Evolutionary conservation across 176 grass and related monocot species (phyloP), one percentile per base, ranked within the genome.

Genomic region (Zizania latifolia): DNA sequence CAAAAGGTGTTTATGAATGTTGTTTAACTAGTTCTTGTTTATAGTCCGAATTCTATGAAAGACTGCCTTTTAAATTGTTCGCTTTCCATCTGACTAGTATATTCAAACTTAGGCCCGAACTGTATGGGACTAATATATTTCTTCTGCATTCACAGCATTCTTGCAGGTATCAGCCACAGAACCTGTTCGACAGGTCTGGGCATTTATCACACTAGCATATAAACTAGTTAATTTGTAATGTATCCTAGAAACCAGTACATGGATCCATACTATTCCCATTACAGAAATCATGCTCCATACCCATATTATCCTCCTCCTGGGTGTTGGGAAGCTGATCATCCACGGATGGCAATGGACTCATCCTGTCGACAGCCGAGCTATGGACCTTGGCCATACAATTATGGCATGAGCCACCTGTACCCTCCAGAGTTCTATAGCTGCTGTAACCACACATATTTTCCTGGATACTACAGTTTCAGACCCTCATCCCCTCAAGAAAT

Each of bases 191-290:
- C 46, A 59, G 37, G 19, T 39, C 46, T 35, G 66, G 59, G 39
- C 67, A 72, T 50, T 72, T 87, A 17, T 41, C 37, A 50, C 72
- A 67, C 13, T 45, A 36, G 53, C 17, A 53, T 8, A 84, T 41
- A 60, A 28, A 16, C 31, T 4, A 38, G 19, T 64, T 19, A 56
- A n/a, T n/a, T n/a, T n/a, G 80, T 36, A 35, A 90, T 93, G 93
- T 85, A 86, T 80, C 83, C 83, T 1, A 24, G 83, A 37, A 88
- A 82, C 43, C 65, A 67, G 37, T 85, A 81, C 67, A 88, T 93
- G 93, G 87, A 92, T 63, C 82, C 90, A 77, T 90, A 90, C 65
- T 72, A 75, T 22, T 83, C 80, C 39, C 77, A 90, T 16, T 84
- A 86, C 85, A 76, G 78, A 77, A 72, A 85, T 21, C 66, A 85